These are phyloP conservation scores for Alternaria arborescens DNA, from an alignment of 2,329 filamentous ascomycete species.

Conservation along the genomic window DNA sequence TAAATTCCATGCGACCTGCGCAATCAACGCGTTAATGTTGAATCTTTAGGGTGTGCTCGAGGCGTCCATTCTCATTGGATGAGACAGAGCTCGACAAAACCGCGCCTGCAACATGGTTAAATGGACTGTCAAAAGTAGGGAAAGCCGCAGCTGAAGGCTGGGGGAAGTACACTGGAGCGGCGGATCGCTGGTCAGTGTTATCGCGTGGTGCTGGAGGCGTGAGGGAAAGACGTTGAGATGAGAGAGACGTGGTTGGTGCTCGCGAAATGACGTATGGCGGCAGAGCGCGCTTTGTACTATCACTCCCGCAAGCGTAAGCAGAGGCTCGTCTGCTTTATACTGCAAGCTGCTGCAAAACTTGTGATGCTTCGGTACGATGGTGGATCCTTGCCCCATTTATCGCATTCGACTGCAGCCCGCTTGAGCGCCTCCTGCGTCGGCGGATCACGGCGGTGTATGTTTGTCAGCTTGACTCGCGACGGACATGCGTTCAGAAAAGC, in stretches of 20 bases:
- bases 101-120: slow-evolving; percentile 48
- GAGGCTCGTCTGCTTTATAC: slow-evolving; percentile 13
- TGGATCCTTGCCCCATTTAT: slow-evolving; percentile 18
- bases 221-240: slow-evolving; percentile 18
- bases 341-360: slow-evolving; percentile 18
- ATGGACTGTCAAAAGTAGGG: slow-evolving; percentile 39
- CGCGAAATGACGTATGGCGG: slow-evolving; percentile 26
- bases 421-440: slow-evolving; percentile 15
- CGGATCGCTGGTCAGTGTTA: slow-evolving; percentile 32
- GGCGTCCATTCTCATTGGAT: slow-evolving; percentile 44
- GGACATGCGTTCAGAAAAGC: slow-evolving; percentile 8
- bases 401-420: slow-evolving; percentile 13
- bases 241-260: slow-evolving; percentile 27
- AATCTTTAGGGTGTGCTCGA: slow-evolving; percentile 33
- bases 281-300: slow-evolving; percentile 12
- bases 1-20: slow-evolving; percentile 27
- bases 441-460: slow-evolving; percentile 25
- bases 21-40: slow-evolving; percentile 30
- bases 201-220: slow-evolving; percentile 16
- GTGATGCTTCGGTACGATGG: slow-evolving; percentile 13
- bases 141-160: slow-evolving; percentile 36
- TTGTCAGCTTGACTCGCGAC: slow-evolving; percentile 12
- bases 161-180: slow-evolving; percentile 43
- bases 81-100: slow-evolving; percentile 31
- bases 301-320: not conserved